Conservation (phyloP, 768 basidiomycete species). For the Coprinellus micaceus region DNA sequence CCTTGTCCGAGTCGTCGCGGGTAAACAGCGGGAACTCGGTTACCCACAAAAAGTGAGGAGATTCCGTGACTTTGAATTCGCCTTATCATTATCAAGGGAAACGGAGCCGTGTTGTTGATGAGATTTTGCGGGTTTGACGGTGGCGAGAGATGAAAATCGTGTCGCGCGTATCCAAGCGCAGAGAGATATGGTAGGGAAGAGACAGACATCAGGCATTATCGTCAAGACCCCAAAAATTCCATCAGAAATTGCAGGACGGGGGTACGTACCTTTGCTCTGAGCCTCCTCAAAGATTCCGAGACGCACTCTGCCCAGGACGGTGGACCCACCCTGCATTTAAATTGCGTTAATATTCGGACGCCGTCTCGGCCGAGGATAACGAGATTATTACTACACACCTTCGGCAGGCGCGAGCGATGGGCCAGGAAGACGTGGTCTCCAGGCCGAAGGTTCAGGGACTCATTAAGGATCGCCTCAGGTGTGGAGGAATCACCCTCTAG, state of each 20-base stretch:
- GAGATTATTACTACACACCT: slow-evolving; percentile 37
- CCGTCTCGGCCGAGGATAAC: slow-evolving; percentile 15
- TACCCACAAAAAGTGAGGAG: slow-evolving; percentile 89
- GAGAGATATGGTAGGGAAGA: too few species aligned
- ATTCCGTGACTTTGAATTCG: slow-evolving; percentile 47
- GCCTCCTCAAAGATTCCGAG: slow-evolving; percentile 65
- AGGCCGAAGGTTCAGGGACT: slow-evolving; percentile 37
- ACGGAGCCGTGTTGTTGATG: slow-evolving; percentile 4
- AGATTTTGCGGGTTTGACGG: slow-evolving; percentile 1
- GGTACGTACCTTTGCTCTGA: slow-evolving; percentile 58
- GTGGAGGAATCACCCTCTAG: slow-evolving; percentile 4
- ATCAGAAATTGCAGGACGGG: slow-evolving; percentile 11
- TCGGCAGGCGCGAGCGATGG: slow-evolving; percentile 45
- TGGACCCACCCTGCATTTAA: slow-evolving; percentile 73
- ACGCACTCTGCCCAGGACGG: slow-evolving; percentile 69
- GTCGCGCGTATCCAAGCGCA: too few species aligned
- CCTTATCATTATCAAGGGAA: slow-evolving; percentile 35
- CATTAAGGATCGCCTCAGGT: slow-evolving; percentile 18
- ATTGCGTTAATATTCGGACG: slow-evolving; percentile 12
- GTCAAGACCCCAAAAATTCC: not conserved
- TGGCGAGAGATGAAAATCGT: not conserved
- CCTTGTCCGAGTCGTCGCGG: slow-evolving; percentile 82
- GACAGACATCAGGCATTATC: slow-evolving; percentile 9
- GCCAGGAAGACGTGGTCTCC: slow-evolving; percentile 61
- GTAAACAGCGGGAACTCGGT: slow-evolving; percentile 95